Base-by-base conservation (phyloP, 2,329 filamentous ascomycete species). In the Coniella lustricola region DNA sequence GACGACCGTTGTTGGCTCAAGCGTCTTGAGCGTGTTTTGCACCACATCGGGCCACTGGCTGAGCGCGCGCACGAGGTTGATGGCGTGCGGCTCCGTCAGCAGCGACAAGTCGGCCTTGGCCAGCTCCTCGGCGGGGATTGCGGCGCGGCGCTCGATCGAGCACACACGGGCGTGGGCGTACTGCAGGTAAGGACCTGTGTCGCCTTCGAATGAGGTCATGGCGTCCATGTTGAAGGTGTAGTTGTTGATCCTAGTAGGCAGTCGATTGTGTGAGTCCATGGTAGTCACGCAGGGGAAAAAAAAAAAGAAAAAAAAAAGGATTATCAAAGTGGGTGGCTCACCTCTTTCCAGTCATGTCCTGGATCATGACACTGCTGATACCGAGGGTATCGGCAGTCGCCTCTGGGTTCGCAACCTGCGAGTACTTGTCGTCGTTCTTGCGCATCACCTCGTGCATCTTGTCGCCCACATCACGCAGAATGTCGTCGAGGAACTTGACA, bases 391-490 rank as follows among this genome's bases (percentile, higher is more conserved):
- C 93, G 53, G 93, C 90, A 9, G 84, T 86, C 47, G 80, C 77
- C 47, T 81, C 82, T 0, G 91, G 91, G 65, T 97, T 75, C 61
- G 84, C 86, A 17, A 98, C 84, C 67, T 96, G 90, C 49, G 81
- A 71, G 68, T 97, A 98, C 74, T 98, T 98, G 62, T 78, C 75
- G 59, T 86, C 77, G 66, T 97, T 97, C 72, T 85, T 85, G 67
- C 74, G 81, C 93, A 98, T 98, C 44, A 94, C 88, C 53, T 95
- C 88, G 74, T 97, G 91, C 93, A 98, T 98, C 69, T 90, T 88
- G 48, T 96, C 91, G 60, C 81, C 84, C 7, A 94, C 89, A 58
- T 90, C 86, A 35, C 78, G 75, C 49, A 90, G 73, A 57, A 90
- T 88, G 57, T 87, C 83, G 59, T 84, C 74, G 35, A 79, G 63